Base-by-base conservation (phyloP, 257 asterid genomes). In the Salvia hispanica region DNA sequence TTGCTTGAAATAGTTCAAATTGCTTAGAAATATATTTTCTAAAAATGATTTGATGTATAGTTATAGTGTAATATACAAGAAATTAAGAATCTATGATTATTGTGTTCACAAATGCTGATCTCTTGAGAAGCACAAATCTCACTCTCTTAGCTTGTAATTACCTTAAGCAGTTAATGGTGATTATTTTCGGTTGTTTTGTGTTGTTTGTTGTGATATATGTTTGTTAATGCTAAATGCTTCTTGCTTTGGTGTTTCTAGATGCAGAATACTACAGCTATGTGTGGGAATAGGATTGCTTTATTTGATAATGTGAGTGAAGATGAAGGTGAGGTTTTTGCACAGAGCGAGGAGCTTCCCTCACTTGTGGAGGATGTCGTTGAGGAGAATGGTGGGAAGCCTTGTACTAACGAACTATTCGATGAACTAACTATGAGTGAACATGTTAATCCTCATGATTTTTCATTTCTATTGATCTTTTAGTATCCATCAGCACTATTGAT, bases 1-100 rank as follows among this genome's bases (percentile, higher is more conserved):
- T 87, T 94, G 78, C 84, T 94, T 14, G 96, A 94, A 78, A 87
- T 94, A 58, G 95, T 96, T 31, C 96, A 94, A 70, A 94, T 94
- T 81, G 85, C 88, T 31, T 88, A 79, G 74, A 21, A 21, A 52
- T 15, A 10, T 4, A 3, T 58, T 51, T 21, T 64, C 16, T n/a
- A 48, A 9, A 45, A 12, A n/a, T 55, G n/a, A 53, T 67, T 64
- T 40, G 48, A 39, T 72, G 57, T 68, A 60, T 47, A 74, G 74
- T 55, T 74, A 77, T 75, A 57, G 56, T 77, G 80, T 77, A 77
- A 16, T 64, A 77, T 77, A 69, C 50, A 48, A 66, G 80, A 84
- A 58, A 81, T 92, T 39, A 67, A 72, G 18, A 84, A 89, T 21
- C 82, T 54, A 84, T 89, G 89, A 83, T 87, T 62, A 56, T 91